Evolutionary conservation across 495 filamentous ascomycete genomes (phyloP).

Genomic region (Choiromyces venosus): DNA sequence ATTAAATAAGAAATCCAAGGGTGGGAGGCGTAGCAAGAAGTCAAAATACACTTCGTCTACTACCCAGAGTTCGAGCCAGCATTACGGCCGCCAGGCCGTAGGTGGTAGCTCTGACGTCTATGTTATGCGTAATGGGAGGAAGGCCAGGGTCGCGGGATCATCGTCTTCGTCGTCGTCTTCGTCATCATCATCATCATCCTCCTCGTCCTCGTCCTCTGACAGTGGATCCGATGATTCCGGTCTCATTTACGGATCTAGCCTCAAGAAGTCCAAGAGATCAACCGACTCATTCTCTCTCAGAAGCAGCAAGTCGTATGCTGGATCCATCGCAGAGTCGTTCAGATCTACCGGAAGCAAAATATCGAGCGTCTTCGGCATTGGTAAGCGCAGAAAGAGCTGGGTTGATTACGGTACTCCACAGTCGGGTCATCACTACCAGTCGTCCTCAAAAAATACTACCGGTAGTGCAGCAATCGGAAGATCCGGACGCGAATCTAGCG

Average conservation of each 20-base stretch:
- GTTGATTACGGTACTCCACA: conserved; percentile 29
- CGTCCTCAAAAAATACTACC: not conserved
- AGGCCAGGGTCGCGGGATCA: not conserved
- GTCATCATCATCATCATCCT: conserved; percentile 1
- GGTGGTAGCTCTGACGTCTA: not conserved
- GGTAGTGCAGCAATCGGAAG: conserved; percentile 16
- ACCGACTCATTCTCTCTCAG: conserved; percentile 10
- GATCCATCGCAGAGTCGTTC: conserved; percentile 28
- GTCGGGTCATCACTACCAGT: not conserved
- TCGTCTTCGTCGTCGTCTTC: conserved; percentile 7
- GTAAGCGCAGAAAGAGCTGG: conserved; percentile 29
- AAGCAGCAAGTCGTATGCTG: conserved; percentile 21
- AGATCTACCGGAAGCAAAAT: conserved; percentile 18
- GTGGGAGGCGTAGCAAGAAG: not conserved
- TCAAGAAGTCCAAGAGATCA: conserved; percentile 9
- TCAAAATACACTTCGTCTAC: not conserved
- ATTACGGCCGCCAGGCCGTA: not conserved
- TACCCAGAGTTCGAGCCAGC: not conserved
- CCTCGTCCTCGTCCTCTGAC: conserved; percentile 6
- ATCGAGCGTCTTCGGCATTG: conserved; percentile 15
- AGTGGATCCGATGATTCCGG: conserved; percentile 9
- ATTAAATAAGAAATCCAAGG: not conserved
- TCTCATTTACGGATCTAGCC: conserved; percentile 24
- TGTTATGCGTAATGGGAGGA: not conserved
- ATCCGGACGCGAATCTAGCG: conserved; percentile 7